Percentiles rank a stretch among this genome's conserved stretches.
phyloP scores from a whole-genome alignment of 1,284 basidiomycete species.

The Cryptococcus hybrid region DNA sequence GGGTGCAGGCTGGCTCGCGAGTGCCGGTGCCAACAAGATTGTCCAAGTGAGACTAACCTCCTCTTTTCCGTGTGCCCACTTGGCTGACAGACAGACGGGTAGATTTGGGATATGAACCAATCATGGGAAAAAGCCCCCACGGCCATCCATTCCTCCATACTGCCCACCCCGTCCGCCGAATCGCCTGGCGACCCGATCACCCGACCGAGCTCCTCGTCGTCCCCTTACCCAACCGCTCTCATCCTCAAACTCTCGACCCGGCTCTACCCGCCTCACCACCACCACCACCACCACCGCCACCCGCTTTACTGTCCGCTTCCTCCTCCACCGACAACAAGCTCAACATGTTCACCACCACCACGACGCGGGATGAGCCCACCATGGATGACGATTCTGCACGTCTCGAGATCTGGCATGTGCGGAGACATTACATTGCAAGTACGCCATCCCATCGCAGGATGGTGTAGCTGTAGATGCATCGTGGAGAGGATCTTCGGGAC shows the following conservation, averaged over 20 bases:
- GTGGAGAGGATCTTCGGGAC: conserved; percentile 61
- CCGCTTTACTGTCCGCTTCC: background rate
- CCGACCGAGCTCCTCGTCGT: conserved; percentile 68
- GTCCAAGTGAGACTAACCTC: conserved; percentile 61
- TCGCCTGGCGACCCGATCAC: conserved; percentile 75
- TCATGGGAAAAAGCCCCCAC: conserved; percentile 52
- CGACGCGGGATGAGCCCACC: background rate
- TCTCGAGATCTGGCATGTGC: conserved; percentile 84
- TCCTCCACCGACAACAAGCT: background rate
- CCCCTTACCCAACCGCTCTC: conserved; percentile 30
- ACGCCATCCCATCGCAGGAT: conserved; percentile 56
- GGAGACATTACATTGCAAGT: conserved; percentile 77
- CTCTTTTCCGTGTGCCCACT: conserved; percentile 8
- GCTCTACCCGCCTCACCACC: background rate
- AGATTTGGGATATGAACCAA: conserved; percentile 75
- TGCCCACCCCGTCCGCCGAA: conserved; percentile 67
- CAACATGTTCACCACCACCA: background rate
- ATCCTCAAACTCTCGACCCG: conserved; percentile 10
- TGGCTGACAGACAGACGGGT: conserved; percentile 1
- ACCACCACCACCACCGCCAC: background rate
- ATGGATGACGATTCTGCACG: conserved; percentile 37
- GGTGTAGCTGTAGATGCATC: conserved; percentile 57
- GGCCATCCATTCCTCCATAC: conserved; percentile 73
- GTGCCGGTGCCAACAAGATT: conserved; percentile 73
- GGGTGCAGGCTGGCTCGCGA: conserved; percentile 72